Evolutionary conservation across 2,329 filamentous ascomycete genomes (phyloP).

Genomic region (Hymenoscyphus fraxineus): DNA sequence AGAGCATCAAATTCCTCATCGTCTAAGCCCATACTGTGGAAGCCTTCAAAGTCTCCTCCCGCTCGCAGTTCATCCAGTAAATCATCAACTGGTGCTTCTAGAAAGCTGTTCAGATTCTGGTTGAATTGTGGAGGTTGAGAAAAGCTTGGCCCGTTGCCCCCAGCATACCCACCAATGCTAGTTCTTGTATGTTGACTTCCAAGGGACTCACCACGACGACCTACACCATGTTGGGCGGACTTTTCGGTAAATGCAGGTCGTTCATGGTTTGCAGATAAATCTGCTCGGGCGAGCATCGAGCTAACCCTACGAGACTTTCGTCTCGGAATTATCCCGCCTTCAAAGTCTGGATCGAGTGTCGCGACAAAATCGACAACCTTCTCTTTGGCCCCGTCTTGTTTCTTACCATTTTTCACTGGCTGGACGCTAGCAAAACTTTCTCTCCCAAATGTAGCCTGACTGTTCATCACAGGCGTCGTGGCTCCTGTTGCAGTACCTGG

Average conservation of each 20-base stretch:
- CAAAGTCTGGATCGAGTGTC: constrained; percentile 66
- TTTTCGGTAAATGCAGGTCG: constrained; percentile 75
- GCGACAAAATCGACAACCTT: constrained; percentile 58
- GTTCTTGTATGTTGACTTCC: constrained; percentile 61
- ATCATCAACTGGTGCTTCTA: constrained; percentile 66
- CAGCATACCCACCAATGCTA: constrained; percentile 47
- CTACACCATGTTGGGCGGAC: constrained; percentile 42
- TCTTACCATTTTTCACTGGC: constrained; percentile 20
- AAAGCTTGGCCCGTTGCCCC: constrained; percentile 22
- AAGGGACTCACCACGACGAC: constrained; percentile 61
- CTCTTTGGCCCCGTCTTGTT: constrained; percentile 26
- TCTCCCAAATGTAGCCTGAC: constrained; percentile 62
- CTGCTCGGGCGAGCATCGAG: constrained; percentile 82
- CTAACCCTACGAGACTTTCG: constrained; percentile 76
- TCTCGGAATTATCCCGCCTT: constrained; percentile 49
- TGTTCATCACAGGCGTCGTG: constrained; percentile 63
- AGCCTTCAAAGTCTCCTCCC: constrained; percentile 61
- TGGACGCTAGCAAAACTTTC: constrained; percentile 65
- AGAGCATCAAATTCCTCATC: constrained; percentile 70
- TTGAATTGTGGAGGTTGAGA: constrained; percentile 34
- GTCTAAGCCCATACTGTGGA: constrained; percentile 68
- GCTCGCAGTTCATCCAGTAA: constrained; percentile 65
- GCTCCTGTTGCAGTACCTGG: constrained; percentile 68
- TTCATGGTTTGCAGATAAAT: constrained; percentile 81
- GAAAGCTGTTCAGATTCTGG: constrained; percentile 54